Evolutionary conservation across 2,329 filamentous ascomycete species (phyloP).

Genomic region (Talaromyces sp.): DNA sequence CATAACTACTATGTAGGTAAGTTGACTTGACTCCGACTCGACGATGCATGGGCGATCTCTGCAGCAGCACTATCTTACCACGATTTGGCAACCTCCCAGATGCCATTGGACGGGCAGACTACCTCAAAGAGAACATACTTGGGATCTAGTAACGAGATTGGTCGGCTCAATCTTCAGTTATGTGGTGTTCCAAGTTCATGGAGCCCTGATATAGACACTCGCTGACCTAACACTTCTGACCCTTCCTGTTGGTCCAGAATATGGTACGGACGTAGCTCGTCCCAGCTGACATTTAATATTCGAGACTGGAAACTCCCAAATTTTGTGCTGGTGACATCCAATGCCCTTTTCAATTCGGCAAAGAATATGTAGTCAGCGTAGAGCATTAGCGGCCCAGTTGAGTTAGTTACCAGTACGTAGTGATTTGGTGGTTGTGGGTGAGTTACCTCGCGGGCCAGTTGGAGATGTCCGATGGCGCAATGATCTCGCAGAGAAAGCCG

Average conservation of each 20-base stretch:
- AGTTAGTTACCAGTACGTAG: too few relatives aligned
- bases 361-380: neutral
- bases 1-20: neutral
- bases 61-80: neutral
- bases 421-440: neutral
- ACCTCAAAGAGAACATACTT: neutral
- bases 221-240: too few relatives aligned
- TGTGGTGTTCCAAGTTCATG: neutral
- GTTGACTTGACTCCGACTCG: too few relatives aligned
- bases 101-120: neutral
- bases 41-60: neutral
- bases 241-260: neutral
- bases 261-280: neutral
- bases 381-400: neutral
- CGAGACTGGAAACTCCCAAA: neutral
- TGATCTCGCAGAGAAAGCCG: slow-evolving; percentile 11
- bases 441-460: neutral
- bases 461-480: neutral
- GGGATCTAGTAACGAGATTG: neutral
- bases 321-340: neutral
- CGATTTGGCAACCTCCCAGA: neutral
- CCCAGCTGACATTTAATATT: too few relatives aligned
- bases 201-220: neutral
- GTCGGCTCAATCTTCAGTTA: neutral
- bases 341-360: too few relatives aligned